phyloP scores from a whole-genome alignment of 2,329 filamentous ascomycete genomes.

The Pseudogymnoascus sp. region DNA sequence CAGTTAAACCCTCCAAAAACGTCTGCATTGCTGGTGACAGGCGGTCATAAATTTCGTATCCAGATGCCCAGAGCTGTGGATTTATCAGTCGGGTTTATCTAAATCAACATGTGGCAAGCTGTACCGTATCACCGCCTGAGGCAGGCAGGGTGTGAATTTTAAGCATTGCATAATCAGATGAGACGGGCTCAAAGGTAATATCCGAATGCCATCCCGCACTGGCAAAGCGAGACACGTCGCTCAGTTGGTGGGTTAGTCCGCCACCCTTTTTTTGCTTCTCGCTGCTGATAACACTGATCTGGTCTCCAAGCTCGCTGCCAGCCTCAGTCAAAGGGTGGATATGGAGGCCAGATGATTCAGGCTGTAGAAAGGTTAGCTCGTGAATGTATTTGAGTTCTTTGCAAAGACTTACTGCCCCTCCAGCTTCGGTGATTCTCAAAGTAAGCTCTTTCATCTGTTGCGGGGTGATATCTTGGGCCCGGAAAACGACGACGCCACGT shows the following conservation, averaged over 20 bases:
- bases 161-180: constrained; percentile 46
- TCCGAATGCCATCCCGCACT: constrained; percentile 45
- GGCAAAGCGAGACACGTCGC: constrained; percentile 42
- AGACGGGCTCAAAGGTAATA: constrained; percentile 46
- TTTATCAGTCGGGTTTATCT: constrained; percentile 10
- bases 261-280: constrained; percentile 49
- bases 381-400: background rate
- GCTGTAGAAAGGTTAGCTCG: constrained; percentile 23
- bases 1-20: constrained; percentile 43
- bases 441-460: constrained; percentile 39
- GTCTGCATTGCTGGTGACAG: constrained; percentile 41
- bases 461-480: constrained; percentile 39
- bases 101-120: background rate
- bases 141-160: constrained; percentile 41
- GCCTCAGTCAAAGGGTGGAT: constrained; percentile 48
- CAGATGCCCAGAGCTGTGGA: constrained; percentile 39
- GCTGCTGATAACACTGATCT: constrained; percentile 49
- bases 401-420: constrained; percentile 32
- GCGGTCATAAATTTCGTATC: constrained; percentile 47
- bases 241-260: constrained; percentile 43
- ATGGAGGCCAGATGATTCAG: constrained; percentile 39
- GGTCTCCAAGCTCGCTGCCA: constrained; percentile 44
- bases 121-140: constrained; percentile 37
- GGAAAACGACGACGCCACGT: constrained; percentile 43
- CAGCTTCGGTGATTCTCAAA: constrained; percentile 36